Evolutionary conservation across 768 basidiomycete species (phyloP), one percentile per base, ranked within the genome.

Genomic region (Lactarius tabidus): DNA sequence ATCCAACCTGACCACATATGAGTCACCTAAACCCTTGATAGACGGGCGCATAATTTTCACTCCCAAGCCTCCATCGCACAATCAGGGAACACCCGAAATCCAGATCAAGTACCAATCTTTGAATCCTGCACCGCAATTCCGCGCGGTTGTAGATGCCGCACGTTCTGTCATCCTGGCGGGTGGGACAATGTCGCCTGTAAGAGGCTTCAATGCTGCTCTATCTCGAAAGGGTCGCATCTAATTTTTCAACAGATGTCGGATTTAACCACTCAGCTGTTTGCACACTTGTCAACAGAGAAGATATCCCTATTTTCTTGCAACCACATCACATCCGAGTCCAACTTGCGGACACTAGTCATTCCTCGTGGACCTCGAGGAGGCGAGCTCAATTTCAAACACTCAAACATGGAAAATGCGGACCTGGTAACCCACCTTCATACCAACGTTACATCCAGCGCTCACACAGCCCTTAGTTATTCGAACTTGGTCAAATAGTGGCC

Each of bases 181-280:
- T 10, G 96, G 96, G 6, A 99, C 96, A 0, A 98, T 99, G 97
- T 93, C 94, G 8, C 96, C 96, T n/a, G 93, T 97, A 60, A 59
- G 80, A 59, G 80, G 17, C 18, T 77, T 61, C 31, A 35, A 33
- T 52, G 43, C 55, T 60, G 35, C 18, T n/a, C 28, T 54, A 39
- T 15, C 8, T 31, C 52, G 2, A 10, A 43, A 14, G 52, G 29
- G 9, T 62, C n/a, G 58, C 20, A 33, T 60, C 28, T 62, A 56
- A 62, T 57, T 28, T n/a, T 55, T 51, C 33, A 15, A 53, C 70
- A 97, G 95, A 90, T 96, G 57, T 86, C 88, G n/a, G 95, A 97
- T 74, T 85, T 98, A 18, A 77, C 86, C 26, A 80, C 80, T 58
- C 95, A 98, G 70, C 79, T 98, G 7, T 93, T 99, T 70, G 79